Conservation (phyloP, 2,329 filamentous ascomycete species). For the Hymenoscyphus infarciens region DNA sequence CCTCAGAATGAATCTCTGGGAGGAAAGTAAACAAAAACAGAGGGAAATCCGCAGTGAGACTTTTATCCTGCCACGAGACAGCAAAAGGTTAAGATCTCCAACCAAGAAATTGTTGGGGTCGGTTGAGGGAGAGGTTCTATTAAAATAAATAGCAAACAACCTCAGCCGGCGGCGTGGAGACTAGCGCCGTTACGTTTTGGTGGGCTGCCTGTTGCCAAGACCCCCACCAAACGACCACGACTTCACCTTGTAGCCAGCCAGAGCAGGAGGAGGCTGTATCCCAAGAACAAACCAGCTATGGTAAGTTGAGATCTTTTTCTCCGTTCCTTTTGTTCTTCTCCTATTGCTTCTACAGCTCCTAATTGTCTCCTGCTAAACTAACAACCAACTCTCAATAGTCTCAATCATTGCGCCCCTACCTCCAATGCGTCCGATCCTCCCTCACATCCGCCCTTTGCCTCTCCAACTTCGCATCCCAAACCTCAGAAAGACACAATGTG, state of each 20-base stretch:
- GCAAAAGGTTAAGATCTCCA: not conserved
- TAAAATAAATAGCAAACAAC: slow-evolving; percentile 2
- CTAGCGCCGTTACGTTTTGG: slow-evolving; percentile 15
- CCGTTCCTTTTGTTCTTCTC: not conserved
- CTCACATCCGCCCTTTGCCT: slow-evolving; percentile 90
- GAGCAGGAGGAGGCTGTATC: slow-evolving; percentile 13
- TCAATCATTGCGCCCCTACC: slow-evolving; percentile 94
- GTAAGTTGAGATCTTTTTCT: slow-evolving; percentile 9
- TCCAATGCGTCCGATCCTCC: slow-evolving; percentile 92
- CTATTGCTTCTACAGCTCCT: not conserved
- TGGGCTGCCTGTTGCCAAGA: slow-evolving; percentile 10
- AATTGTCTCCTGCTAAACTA: not conserved
- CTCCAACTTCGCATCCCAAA: slow-evolving; percentile 96
- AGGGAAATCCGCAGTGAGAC: not conserved
- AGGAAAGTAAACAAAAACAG: not conserved
- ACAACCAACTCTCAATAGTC: slow-evolving; percentile 52
- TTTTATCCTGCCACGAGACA: not conserved
- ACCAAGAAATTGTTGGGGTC: slow-evolving; percentile 2
- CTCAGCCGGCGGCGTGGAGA: not conserved
- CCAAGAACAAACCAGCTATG: slow-evolving; percentile 21
- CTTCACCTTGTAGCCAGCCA: slow-evolving; percentile 3
- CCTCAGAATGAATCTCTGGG: not conserved
- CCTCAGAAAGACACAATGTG: slow-evolving; percentile 94
- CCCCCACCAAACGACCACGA: slow-evolving; percentile 28
- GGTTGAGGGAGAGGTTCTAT: not conserved